Percentiles rank a stretch among this genome's conserved stretches.
These are phyloP conservation scores for Xylaria sp. DNA, from an alignment of 2,329 filamentous ascomycete species.

Conservation along the genomic window DNA sequence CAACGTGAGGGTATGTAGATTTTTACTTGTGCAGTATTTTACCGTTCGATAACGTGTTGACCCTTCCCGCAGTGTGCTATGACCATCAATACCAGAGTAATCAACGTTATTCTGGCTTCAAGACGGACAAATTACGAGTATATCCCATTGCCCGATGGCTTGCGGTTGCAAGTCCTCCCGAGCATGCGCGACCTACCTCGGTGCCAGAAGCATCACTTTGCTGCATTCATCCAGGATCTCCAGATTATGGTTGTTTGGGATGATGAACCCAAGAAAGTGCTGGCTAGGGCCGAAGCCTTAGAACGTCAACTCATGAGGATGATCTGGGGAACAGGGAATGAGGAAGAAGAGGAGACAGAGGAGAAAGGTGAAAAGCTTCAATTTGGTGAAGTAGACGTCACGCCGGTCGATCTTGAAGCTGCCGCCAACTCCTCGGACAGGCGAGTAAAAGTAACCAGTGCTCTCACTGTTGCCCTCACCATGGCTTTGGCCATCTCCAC, in stretches of 20 bases:
- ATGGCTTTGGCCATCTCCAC: conserved; percentile 63
- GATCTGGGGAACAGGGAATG: conserved; percentile 63
- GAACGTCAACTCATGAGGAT: conserved; percentile 66
- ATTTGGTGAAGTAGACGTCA: conserved; percentile 53
- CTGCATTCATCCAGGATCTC: conserved; percentile 71
- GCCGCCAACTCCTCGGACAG: conserved; percentile 57
- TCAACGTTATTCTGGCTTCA: conserved; percentile 66
- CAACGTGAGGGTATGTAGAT: conserved; percentile 52
- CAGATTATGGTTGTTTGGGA: conserved; percentile 72
- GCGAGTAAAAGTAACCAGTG: conserved; percentile 64
- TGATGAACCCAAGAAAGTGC: conserved; percentile 67
- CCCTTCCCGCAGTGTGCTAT: conserved; percentile 67
- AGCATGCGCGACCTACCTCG: conserved; percentile 66
- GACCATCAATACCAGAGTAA: conserved; percentile 73
- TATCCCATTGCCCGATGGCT: conserved; percentile 67
- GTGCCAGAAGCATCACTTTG: conserved; percentile 73
- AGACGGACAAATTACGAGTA: conserved; percentile 61
- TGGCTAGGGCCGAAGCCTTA: conserved; percentile 63
- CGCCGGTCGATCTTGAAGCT: conserved; percentile 57
- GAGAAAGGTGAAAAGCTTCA: conserved; percentile 49
- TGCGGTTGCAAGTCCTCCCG: conserved; percentile 71
- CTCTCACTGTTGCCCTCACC: conserved; percentile 64
- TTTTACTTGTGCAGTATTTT: conserved; percentile 1
- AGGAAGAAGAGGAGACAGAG: conserved; percentile 57
- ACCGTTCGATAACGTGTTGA: conserved; percentile 28